Percentiles rank a stretch among this genome's conserved stretches.
These are phyloP conservation scores for Micromonas commoda DNA, from an alignment of 139 green algal genomes.

Conservation along the genomic window DNA sequence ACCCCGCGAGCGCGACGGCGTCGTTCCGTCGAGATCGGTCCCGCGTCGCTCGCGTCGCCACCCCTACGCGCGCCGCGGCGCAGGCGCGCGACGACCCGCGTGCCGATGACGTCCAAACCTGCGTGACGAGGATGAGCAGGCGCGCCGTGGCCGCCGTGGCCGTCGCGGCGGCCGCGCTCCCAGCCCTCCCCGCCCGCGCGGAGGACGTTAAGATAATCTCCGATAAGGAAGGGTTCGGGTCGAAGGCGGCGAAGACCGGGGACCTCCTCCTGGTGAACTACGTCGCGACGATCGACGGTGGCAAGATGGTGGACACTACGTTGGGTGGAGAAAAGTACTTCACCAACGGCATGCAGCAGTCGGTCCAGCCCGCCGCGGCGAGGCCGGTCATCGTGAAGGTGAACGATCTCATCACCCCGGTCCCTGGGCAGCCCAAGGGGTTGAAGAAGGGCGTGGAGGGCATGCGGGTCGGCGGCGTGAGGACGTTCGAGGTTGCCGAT, in stretches of 20 bases:
- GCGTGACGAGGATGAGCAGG: too few species aligned
- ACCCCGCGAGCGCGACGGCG: too few species aligned
- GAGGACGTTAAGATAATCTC: neutral
- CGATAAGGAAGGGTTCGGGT: neutral
- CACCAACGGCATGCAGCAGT: neutral
- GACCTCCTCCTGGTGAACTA: neutral
- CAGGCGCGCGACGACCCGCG: too few species aligned
- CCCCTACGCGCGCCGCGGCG: too few species aligned
- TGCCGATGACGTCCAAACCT: too few species aligned
- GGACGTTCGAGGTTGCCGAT: neutral
- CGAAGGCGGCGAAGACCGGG: neutral
- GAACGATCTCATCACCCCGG: neutral
- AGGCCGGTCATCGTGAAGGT: neutral
- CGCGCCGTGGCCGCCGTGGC: too few species aligned
- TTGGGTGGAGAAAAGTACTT: neutral
- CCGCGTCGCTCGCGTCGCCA: too few species aligned
- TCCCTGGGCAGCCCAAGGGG: neutral
- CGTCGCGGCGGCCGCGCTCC: neutral
- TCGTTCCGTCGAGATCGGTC: too few species aligned
- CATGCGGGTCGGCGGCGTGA: slow-evolving; percentile 2
- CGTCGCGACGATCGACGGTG: slow-evolving; percentile 6
- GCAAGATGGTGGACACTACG: neutral
- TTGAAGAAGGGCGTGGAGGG: neutral
- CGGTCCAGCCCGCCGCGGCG: neutral
- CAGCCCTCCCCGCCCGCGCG: neutral